These are phyloP conservation scores for Cornus florida DNA, from an alignment of 148 eudicot genomes.

Conservation along the genomic window DNA sequence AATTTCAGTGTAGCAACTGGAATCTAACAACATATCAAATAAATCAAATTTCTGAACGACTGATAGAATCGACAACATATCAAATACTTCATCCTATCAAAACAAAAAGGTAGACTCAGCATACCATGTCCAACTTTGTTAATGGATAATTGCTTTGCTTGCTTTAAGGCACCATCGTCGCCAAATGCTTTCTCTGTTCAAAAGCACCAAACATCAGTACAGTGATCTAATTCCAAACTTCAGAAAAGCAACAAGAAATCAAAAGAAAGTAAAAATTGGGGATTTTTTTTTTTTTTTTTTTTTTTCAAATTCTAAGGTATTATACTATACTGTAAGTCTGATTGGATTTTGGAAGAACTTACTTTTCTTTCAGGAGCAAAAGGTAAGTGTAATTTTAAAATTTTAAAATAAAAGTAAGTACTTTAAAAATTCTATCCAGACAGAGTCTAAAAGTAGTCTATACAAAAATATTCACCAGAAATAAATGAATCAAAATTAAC, in stretches of 20 bases:
- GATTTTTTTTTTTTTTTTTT: no score
- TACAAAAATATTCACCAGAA: neutral
- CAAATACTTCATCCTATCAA: neutral
- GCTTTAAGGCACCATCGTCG: constrained; percentile 79
- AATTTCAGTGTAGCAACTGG: neutral
- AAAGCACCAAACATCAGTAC: constrained; percentile 18
- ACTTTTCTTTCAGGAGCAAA: neutral
- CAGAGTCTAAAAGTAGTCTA: neutral
- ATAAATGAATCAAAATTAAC: neutral
- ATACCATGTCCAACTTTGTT: constrained; percentile 99
- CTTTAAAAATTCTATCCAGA: neutral
- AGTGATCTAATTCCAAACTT: neutral
- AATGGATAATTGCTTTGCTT: constrained; percentile 85
- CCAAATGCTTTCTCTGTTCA: constrained; percentile 89
- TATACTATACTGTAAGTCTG: no score
- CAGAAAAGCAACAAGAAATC: neutral
- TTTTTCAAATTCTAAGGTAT: no score
- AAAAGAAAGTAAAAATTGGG: neutral
- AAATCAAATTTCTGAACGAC: neutral
- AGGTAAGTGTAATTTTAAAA: neutral
- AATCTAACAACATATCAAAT: neutral
- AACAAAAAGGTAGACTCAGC: constrained; percentile 11
- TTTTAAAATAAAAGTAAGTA: neutral
- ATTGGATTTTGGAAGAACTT: neutral
- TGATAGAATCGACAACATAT: neutral